Evolutionary conservation across 257 asterid species (phyloP), one percentile per base, ranked within the genome.

Genomic region (Solanum chiquidenum): DNA sequence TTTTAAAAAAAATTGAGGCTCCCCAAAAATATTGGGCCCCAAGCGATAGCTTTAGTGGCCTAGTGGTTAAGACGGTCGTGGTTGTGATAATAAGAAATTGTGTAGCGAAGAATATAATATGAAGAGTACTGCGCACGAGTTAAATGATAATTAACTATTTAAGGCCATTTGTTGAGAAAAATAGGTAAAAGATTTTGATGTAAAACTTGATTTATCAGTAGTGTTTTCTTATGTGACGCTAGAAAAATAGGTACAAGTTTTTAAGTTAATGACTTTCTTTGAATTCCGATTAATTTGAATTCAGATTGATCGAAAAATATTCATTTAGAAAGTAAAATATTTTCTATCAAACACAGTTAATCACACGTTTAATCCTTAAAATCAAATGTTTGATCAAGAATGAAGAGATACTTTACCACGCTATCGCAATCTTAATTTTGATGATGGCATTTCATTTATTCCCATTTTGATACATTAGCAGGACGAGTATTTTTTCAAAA

Each of bases 201-300:
- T 89, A 87, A 87, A 87, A 90, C 90, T 91, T 71, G 75, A 66
- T 35, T 71, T 9, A 9, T 86, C 25, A 84, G 33, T 49, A 72
- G 89, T 89, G 0, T 87, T 90, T 87, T 91, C 94, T 89, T 55
- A 87, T 89, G 87, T 13, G 94, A 90, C 88, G 11, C 35, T 1
- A 40, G 55, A 88, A 87, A 89, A 29, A 44, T 60, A 13, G 83
- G 0, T 83, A 62, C 25, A 55, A 46, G 11, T 23, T 20, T n/a
- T 12, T 40, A 77, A 23, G 18, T 20, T 46, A 25, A 38, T 75
- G 1, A n/a, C 12, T 18, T 52, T 16, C 2, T 18, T 4, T 6
- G 23, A 6, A 71, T n/a, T 7, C 31, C 0, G 12, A 14, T 16
- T 7, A 71, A 33, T 7, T 0, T 31, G 1, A 31, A 71, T 71